These are phyloP conservation scores for Musa schizocarpa DNA, from an alignment of 176 grass and related monocot species.

Conservation along the genomic window DNA sequence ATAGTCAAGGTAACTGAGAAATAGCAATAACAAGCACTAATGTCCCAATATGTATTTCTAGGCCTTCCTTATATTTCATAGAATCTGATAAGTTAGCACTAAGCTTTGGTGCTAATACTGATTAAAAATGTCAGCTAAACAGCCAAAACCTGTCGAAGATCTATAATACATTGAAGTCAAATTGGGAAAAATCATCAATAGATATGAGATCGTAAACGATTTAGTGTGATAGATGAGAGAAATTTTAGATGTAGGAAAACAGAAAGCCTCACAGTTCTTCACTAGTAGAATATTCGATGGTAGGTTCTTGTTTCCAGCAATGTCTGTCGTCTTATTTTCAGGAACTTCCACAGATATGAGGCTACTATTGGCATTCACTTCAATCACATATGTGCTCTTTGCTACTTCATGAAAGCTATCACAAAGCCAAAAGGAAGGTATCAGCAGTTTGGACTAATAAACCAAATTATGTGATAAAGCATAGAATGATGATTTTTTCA, in stretches of 20 bases:
- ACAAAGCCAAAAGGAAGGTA: neutral
- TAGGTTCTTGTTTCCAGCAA: constrained; percentile 71
- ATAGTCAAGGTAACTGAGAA: no score
- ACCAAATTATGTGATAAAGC: no score
- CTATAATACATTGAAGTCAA: neutral
- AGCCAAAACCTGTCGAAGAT: neutral
- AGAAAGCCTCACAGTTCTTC: constrained; percentile 61
- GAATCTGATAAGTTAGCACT: neutral
- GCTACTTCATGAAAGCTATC: constrained; percentile 76
- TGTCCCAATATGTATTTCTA: no score
- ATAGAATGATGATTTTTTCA: neutral
- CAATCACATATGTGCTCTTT: constrained; percentile 59
- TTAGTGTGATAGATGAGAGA: neutral
- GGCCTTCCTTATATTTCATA: no score
- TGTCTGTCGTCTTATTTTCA: constrained; percentile 58
- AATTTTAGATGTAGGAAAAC: neutral
- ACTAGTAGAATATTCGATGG: constrained; percentile 76
- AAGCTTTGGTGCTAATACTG: neutral
- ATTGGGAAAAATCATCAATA: neutral
- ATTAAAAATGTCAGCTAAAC: neutral
- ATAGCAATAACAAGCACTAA: no score
- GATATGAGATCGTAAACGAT: constrained; percentile 1
- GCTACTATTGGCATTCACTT: constrained; percentile 46
- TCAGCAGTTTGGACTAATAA: neutral
- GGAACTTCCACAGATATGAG: constrained; percentile 60